phyloP scores from a whole-genome alignment of 805 yeast genomes.

The Priceomyces haplophilus region DNA sequence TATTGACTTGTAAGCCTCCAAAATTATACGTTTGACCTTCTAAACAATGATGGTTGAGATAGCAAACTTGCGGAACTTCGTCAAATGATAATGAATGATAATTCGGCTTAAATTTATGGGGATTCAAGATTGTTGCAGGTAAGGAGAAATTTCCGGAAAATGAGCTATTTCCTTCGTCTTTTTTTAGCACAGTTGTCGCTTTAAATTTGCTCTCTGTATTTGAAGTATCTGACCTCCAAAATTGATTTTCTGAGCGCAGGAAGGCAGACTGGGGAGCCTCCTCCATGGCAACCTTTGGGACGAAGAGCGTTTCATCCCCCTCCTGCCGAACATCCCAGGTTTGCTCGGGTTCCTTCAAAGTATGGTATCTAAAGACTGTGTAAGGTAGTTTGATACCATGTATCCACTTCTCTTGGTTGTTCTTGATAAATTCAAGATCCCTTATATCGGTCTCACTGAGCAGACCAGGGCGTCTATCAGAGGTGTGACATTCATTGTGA shows the following conservation, averaged over 20 bases:
- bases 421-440: constrained; percentile 1
- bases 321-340: neutral
- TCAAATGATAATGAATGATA: constrained; percentile 5
- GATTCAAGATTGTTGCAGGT: constrained; percentile 23
- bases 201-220: neutral
- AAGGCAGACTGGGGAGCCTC: constrained; percentile 15
- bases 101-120: constrained; percentile 13
- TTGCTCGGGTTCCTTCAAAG: constrained; percentile 8
- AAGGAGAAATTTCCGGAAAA: constrained; percentile 28
- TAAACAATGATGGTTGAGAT: constrained; percentile 31
- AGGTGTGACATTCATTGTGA: neutral
- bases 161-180: constrained; percentile 13
- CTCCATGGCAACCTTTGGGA: constrained; percentile 23
- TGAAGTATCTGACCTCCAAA: neutral
- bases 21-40: constrained; percentile 33
- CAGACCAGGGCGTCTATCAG: neutral
- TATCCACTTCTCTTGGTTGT: constrained; percentile 19
- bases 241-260: neutral
- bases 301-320: constrained; percentile 15
- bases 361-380: constrained; percentile 22
- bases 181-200: constrained; percentile 3
- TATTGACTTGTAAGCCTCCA: constrained; percentile 32
- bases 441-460: neutral
- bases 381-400: constrained; percentile 29
- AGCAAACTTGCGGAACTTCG: constrained; percentile 25